These are phyloP conservation scores for Dichomitus squalens DNA, from an alignment of 1,284 basidiomycete genomes.

Conservation along the genomic window DNA sequence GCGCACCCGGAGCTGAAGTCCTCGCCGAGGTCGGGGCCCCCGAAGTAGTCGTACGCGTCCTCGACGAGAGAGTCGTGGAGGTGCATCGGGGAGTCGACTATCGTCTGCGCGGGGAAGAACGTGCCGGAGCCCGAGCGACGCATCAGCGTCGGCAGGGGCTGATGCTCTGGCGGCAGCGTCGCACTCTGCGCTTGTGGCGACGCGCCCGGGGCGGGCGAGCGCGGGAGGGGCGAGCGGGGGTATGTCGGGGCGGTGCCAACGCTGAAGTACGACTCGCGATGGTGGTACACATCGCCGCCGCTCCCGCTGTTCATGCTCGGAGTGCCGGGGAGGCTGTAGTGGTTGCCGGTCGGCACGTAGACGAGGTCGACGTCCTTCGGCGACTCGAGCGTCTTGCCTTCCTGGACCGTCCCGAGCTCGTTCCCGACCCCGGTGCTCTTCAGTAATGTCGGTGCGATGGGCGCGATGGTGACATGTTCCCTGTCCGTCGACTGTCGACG, in stretches of 20 bases:
- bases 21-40: conserved; percentile 54
- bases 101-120: conserved; percentile 22
- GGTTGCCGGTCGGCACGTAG: conserved; percentile 64
- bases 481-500: conserved; percentile 45
- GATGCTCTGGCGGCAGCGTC: conserved; percentile 17
- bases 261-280: conserved; percentile 39
- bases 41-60: conserved; percentile 67
- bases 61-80: conserved; percentile 44
- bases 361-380: conserved; percentile 58
- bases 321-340: conserved; percentile 41
- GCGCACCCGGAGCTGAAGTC: conserved; percentile 34
- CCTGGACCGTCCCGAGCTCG: conserved; percentile 33
- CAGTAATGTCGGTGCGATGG: conserved; percentile 91
- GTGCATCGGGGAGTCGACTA: conserved; percentile 27
- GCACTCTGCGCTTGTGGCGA: conserved; percentile 28
- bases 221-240: conserved; percentile 15
- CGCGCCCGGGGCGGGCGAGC: conserved; percentile 16
- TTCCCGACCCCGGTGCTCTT: conserved; percentile 73
- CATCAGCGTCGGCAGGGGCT: conserved; percentile 8
- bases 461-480: conserved; percentile 86
- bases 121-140: conserved; percentile 12
- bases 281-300: conserved; percentile 34
- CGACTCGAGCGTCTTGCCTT: conserved; percentile 26
- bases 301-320: conserved; percentile 25
- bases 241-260: conserved; percentile 27